Evolutionary conservation across 805 yeast genomes (phyloP), one percentile per base, ranked within the genome.

Genomic region (Jamesozyma lodderae): DNA sequence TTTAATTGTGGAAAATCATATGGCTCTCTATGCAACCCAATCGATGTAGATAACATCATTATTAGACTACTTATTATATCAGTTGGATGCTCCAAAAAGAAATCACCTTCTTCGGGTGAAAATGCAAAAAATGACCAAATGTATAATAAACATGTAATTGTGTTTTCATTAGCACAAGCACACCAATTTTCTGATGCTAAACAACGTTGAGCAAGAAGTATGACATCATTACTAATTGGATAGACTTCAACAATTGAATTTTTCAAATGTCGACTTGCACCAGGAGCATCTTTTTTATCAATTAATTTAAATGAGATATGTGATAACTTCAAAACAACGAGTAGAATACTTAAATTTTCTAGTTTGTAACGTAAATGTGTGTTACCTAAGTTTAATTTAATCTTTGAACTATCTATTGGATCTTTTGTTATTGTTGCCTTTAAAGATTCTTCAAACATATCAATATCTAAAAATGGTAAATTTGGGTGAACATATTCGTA

Each of bases 91-190:
- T 50, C 62, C 24, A 51, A 41, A 36, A 57, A 55, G 19, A 53
- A 52, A 42, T 60, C 63, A 18, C 61, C 60, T 41, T 57, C 57
- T 33, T 59, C 63, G 1, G 64, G 63, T 1, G 64, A 53, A 36
- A 56, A 51, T 10, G 51, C 60, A 24, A 52, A 52, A 30, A 51
- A 54, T 11, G 60, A 44, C 64, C 64, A 59, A 22, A 57, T 47
- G 33, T 55, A 59, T 31, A 56, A 43, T 24, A 55, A 41, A 35
- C 57, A 59, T 8, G 54, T 48, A 15, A 53, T 41, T 16, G 48
- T 51, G 32, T 52, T 59, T 46, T 59, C 64, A 23, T 55, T 59
- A 0, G 62, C 54, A 30, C 59, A 53, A 13, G 55, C 52, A 36
- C 52, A 51, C 35, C 53, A 42, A 40, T 59, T 57, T 31, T 57